Evolutionary conservation across 1,284 basidiomycete species (phyloP).

Genomic region (Meira nashicola): DNA sequence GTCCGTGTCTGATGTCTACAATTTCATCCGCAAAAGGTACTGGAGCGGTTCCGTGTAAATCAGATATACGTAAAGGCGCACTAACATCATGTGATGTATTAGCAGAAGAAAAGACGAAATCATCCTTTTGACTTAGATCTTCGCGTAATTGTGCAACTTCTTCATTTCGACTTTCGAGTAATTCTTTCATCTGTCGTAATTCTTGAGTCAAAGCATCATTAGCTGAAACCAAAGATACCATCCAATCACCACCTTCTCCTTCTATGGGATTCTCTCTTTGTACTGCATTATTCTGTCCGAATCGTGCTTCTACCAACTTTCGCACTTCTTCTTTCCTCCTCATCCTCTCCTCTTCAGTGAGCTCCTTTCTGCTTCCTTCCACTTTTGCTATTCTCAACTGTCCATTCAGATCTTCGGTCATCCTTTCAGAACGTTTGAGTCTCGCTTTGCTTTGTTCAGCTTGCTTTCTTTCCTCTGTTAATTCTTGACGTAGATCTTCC

Average conservation of each 20-base stretch:
- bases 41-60: too few relatives aligned
- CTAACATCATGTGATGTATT: too few relatives aligned
- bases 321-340: background rate
- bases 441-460: slow-evolving; percentile 68
- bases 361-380: background rate
- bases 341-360: background rate
- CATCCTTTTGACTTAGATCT: slow-evolving; percentile 7
- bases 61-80: too few relatives aligned
- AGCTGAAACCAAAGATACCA: slow-evolving; percentile 23
- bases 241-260: slow-evolving; percentile 1
- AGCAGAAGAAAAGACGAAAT: background rate
- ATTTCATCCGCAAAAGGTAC: too few relatives aligned
- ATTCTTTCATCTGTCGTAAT: slow-evolving; percentile 22
- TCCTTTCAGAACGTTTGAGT: slow-evolving; percentile 57
- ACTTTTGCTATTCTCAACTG: slow-evolving; percentile 16
- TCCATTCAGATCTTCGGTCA: slow-evolving; percentile 21
- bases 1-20: too few relatives aligned
- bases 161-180: slow-evolving; percentile 38
- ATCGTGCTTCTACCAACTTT: background rate
- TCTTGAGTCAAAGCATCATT: slow-evolving; percentile 31
- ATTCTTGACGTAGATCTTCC: slow-evolving; percentile 79
- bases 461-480: slow-evolving; percentile 68
- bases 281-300: background rate
- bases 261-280: background rate
- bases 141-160: slow-evolving; percentile 32